Conservation (phyloP, 495 filamentous ascomycete species). For the Tuber melanosporum region DNA sequence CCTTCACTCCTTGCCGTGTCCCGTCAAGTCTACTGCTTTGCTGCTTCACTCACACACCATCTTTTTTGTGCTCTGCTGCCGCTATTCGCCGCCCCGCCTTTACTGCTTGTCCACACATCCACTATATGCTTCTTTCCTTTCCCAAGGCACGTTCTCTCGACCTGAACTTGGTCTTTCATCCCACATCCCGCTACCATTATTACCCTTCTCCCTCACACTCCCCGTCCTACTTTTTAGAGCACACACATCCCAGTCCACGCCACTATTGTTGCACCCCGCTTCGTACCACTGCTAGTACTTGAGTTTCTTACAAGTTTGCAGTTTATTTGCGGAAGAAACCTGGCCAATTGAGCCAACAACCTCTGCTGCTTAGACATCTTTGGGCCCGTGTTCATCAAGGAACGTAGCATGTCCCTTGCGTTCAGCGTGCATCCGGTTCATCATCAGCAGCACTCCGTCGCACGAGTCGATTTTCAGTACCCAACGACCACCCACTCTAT, state of each 20-base stretch:
- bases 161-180: constrained; percentile 1
- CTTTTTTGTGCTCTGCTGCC: constrained; percentile 1
- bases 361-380: neutral
- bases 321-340: neutral
- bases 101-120: neutral
- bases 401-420: constrained; percentile 43
- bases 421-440: constrained; percentile 44
- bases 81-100: constrained; percentile 3
- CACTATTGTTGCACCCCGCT: neutral
- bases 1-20: constrained; percentile 1
- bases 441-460: constrained; percentile 35
- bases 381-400: constrained; percentile 2
- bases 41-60: neutral
- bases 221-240: neutral
- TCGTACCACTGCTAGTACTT: neutral
- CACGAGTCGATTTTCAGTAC: constrained; percentile 17
- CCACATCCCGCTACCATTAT: neutral
- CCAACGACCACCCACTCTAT: constrained; percentile 54
- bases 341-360: constrained; percentile 1
- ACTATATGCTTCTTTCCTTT: constrained; percentile 2
- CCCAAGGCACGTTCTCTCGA: constrained; percentile 1
- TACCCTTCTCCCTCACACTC: neutral
- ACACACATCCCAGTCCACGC: neutral
- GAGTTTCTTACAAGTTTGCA: neutral
- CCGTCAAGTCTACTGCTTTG: neutral